Conservation (phyloP, 2,329 filamentous ascomycete genomes). For the Bimuria novae-zelandiae region DNA sequence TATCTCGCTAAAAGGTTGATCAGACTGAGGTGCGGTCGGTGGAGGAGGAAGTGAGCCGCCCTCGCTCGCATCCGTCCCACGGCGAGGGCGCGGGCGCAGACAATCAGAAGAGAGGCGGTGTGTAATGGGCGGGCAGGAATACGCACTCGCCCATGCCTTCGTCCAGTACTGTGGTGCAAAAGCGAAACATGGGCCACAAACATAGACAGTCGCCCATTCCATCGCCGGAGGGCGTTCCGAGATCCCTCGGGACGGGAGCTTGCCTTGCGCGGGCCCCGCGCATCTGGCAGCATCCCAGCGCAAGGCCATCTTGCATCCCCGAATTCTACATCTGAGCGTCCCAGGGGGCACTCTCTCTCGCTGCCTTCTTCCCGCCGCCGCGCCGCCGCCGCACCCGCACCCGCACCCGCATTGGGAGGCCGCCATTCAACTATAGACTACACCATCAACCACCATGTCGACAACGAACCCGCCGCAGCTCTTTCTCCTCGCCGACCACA, state of each 20-base stretch:
- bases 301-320: too few species aligned
- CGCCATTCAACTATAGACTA: too few species aligned
- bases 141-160: slow-evolving; percentile 22
- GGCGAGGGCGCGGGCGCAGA: slow-evolving; percentile 18
- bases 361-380: not conserved
- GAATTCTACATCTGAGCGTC: too few species aligned
- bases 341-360: too few species aligned
- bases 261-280: too few species aligned
- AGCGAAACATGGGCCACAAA: slow-evolving; percentile 23
- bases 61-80: slow-evolving; percentile 9
- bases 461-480: slow-evolving; percentile 70
- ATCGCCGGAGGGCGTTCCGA: not conserved
- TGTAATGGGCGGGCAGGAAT: slow-evolving; percentile 19
- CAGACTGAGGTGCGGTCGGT: not conserved
- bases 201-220: not conserved
- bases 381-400: not conserved
- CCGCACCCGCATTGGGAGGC: not conserved
- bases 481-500: slow-evolving; percentile 91
- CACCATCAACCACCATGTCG: too few species aligned
- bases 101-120: slow-evolving; percentile 18
- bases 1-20: too few species aligned
- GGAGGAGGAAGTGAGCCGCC: slow-evolving; percentile 1
- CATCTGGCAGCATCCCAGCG: too few species aligned
- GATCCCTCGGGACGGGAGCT: not conserved
- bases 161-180: slow-evolving; percentile 23